Conservation (phyloP, 331 rosid species). For the Rhamnella rubrinervis region DNA sequence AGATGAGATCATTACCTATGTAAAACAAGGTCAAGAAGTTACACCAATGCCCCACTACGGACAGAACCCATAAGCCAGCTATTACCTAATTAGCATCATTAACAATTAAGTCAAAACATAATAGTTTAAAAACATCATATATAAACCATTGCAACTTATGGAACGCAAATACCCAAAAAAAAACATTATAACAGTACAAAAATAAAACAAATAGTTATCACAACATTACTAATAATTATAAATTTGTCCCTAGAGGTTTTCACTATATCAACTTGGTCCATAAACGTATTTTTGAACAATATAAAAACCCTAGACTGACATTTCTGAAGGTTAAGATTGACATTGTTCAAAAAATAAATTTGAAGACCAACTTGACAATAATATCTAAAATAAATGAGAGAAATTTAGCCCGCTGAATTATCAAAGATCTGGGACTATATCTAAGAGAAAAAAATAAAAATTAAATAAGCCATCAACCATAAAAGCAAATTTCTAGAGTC, state of each 20-base stretch:
- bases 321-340: no score
- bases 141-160: no score
- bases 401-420: no score
- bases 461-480: not conserved
- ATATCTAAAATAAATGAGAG: no score
- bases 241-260: not conserved
- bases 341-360: no score
- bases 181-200: no score
- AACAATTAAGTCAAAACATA: not conserved
- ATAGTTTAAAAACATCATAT: not conserved
- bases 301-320: no score
- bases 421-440: no score
- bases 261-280: no score
- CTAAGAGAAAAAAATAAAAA: not conserved
- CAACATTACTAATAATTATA: not conserved
- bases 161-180: no score
- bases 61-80: conserved; percentile 85
- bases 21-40: conserved; percentile 84
- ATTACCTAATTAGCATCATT: conserved; percentile 44
- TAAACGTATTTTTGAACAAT: no score
- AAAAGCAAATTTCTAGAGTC: not conserved
- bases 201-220: not conserved
- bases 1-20: conserved; percentile 54
- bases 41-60: conserved; percentile 57
- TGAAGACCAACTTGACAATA: no score